Percentiles rank a stretch among this genome's conserved stretches.
Evolutionary conservation across 148 eudicot genomes (phyloP).

Genomic region (Camellia japonica): DNA sequence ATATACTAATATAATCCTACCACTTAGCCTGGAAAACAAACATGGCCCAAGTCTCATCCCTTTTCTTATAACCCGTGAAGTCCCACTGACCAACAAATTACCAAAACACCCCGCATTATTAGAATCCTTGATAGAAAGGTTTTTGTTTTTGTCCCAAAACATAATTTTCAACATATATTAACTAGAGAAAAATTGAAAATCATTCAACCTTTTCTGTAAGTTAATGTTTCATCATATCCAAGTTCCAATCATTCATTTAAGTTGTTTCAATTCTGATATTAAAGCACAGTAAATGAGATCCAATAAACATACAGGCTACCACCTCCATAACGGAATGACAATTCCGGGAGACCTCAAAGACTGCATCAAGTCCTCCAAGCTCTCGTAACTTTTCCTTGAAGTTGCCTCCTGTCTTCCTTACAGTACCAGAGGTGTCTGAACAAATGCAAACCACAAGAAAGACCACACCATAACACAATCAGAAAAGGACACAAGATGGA

Average conservation of each 20-base stretch:
- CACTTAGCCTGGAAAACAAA: too few species aligned
- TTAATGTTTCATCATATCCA: neutral
- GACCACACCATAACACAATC: neutral
- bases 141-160: neutral
- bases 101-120: too few species aligned
- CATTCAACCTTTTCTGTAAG: neutral
- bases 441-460: conserved; percentile 10
- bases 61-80: too few species aligned
- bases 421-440: conserved; percentile 60
- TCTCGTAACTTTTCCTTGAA: conserved; percentile 88
- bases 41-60: too few species aligned
- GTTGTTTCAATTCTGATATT: neutral
- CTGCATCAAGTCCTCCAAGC: conserved; percentile 86
- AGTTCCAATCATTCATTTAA: conserved; percentile 2
- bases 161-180: neutral
- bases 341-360: conserved; percentile 72
- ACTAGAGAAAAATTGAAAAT: conserved; percentile 1
- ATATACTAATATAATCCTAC: too few species aligned
- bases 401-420: conserved; percentile 58
- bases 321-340: conserved; percentile 84
- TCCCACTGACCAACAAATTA: too few species aligned
- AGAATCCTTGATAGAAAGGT: too few species aligned
- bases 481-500: neutral
- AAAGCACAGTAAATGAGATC: conserved; percentile 15
- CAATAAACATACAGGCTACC: conserved; percentile 58